Percentiles rank a stretch among this genome's conserved stretches.
Evolutionary conservation across 2,329 filamentous ascomycete species (phyloP).

Genomic region (Cordyceps javanica): DNA sequence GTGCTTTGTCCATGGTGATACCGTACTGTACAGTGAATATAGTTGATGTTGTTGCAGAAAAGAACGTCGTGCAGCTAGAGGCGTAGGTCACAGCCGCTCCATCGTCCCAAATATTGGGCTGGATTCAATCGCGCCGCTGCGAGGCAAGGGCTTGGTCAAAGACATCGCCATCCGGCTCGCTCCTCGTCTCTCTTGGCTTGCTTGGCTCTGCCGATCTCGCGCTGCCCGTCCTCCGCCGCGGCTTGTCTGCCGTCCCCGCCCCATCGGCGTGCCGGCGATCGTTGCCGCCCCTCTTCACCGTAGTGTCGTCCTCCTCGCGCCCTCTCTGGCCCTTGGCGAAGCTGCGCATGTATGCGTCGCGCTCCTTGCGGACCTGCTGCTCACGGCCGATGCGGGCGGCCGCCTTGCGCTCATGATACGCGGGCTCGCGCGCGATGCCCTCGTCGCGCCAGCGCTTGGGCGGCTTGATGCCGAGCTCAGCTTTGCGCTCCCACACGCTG

Average conservation of each 20-base stretch:
- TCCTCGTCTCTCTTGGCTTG: background rate
- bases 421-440: slow-evolving; percentile 41
- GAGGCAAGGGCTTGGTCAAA: background rate
- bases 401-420: slow-evolving; percentile 32
- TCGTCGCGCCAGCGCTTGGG: slow-evolving; percentile 54
- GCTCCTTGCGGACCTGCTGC: slow-evolving; percentile 20
- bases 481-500: slow-evolving; percentile 53
- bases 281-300: background rate
- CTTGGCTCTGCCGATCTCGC: background rate
- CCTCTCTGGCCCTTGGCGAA: slow-evolving; percentile 8
- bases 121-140: background rate
- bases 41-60: background rate
- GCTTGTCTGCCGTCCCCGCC: background rate
- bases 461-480: slow-evolving; percentile 55
- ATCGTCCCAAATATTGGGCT: too few species aligned
- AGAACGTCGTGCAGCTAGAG: background rate
- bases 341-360: slow-evolving; percentile 19
- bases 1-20: background rate
- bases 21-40: background rate
- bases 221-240: background rate
- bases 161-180: background rate
- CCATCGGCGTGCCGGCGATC: too few species aligned
- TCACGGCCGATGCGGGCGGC: slow-evolving; percentile 15
- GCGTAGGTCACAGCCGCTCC: background rate
- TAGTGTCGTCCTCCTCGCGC: too few species aligned